Conservation (phyloP, 768 basidiomycete species). For the Pleurotus pulmonarius region DNA sequence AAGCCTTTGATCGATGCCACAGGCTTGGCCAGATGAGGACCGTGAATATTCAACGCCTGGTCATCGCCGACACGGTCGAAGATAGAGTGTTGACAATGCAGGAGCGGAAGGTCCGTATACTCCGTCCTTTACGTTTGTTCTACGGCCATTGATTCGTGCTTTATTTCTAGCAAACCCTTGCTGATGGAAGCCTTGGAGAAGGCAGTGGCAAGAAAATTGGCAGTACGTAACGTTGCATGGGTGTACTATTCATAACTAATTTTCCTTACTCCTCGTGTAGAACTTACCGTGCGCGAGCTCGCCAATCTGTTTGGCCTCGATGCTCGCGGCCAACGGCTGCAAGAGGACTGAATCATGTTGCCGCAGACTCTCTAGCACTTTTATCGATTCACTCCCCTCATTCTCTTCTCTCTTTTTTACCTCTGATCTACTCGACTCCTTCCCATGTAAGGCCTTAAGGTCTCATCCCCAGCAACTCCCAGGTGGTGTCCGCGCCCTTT, state of each 20-base stretch:
- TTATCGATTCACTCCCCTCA: no score
- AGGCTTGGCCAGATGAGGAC: slow-evolving; percentile 51
- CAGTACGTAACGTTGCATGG: slow-evolving; percentile 27
- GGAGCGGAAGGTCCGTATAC: slow-evolving; percentile 47
- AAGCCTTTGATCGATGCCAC: slow-evolving; percentile 60
- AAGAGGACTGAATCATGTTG: neutral
- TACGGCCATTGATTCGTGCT: neutral
- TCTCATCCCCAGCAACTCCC: no score
- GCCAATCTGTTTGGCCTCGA: neutral
- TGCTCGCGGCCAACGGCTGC: neutral
- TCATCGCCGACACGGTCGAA: slow-evolving; percentile 60
- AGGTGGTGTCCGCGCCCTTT: no score
- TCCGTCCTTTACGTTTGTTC: neutral
- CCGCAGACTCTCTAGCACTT: no score
- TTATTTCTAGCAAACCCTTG: slow-evolving; percentile 40
- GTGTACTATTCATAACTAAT: no score
- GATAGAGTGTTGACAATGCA: slow-evolving; percentile 68
- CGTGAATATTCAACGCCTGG: slow-evolving; percentile 52
- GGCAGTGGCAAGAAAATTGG: slow-evolving; percentile 57
- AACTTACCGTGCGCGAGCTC: neutral
- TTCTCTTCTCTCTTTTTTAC: no score
- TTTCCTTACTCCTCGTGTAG: neutral
- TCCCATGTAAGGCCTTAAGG: no score
- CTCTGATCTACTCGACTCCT: no score
- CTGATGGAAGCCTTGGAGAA: slow-evolving; percentile 62